A percentile compares a stretch with the other conserved stretches of the same genome.
phyloP scores from a whole-genome alignment of 2,329 filamentous ascomycete genomes.

The Blastomyces emzantsi region DNA sequence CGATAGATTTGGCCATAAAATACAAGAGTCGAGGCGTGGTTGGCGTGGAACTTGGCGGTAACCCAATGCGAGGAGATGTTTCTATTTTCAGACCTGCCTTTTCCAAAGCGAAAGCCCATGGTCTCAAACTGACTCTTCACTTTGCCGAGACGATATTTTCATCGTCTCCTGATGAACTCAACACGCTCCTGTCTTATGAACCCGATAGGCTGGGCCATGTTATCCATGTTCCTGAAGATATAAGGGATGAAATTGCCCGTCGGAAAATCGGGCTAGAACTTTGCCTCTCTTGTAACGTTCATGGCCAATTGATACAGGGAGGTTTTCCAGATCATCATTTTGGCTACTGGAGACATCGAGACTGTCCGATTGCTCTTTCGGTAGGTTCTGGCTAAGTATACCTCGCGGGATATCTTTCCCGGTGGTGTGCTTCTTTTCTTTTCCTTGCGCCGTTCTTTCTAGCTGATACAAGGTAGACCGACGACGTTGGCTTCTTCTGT shows the following conservation, averaged over 20 bases:
- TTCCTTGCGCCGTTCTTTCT: background rate
- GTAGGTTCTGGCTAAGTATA: conserved; percentile 43
- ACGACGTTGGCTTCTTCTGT: conserved; percentile 74
- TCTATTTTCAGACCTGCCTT: conserved; percentile 53
- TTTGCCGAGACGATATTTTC: conserved; percentile 62
- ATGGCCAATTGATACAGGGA: conserved; percentile 61
- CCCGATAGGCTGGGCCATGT: conserved; percentile 69
- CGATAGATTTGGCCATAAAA: conserved; percentile 54
- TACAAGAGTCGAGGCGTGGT: conserved; percentile 52
- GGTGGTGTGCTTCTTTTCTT: background rate
- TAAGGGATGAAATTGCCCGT: conserved; percentile 48
- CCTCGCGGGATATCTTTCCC: background rate
- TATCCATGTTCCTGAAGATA: conserved; percentile 57
- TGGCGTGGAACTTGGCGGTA: conserved; percentile 69
- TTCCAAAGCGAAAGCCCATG: conserved; percentile 44
- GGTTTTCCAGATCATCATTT: conserved; percentile 65
- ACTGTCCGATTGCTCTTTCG: conserved; percentile 55
- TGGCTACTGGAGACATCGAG: conserved; percentile 56
- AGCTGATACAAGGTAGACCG: conserved; percentile 48
- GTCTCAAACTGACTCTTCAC: conserved; percentile 61
- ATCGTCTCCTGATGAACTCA: conserved; percentile 51
- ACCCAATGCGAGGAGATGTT: conserved; percentile 57
- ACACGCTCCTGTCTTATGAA: conserved; percentile 53
- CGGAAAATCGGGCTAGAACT: conserved; percentile 59
- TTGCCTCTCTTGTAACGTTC: conserved; percentile 73